These are phyloP conservation scores for Gymnopilus junonius DNA, from an alignment of 768 basidiomycete species.

Conservation along the genomic window DNA sequence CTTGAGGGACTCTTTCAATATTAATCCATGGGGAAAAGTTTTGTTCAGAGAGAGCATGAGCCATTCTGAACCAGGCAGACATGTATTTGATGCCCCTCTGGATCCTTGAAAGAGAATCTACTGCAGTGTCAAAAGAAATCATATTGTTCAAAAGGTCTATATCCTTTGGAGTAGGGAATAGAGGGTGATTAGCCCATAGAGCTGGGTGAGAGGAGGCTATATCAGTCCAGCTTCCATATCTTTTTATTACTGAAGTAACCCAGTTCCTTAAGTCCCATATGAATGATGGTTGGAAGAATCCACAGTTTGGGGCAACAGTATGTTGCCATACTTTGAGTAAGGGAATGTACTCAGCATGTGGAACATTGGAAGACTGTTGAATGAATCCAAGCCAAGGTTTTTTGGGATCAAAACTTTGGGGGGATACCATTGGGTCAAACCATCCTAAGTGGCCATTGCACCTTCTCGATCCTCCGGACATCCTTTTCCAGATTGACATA, in stretches of 20 bases:
- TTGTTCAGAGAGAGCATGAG: background rate
- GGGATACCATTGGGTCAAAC: slow-evolving; percentile 15
- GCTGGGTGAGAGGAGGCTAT: background rate
- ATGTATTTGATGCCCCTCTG: slow-evolving; percentile 2
- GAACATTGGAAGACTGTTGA: background rate
- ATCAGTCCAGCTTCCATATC: background rate
- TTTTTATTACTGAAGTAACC: background rate
- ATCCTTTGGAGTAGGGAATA: background rate
- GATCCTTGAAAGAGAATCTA: background rate
- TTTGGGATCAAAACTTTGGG: slow-evolving; percentile 1
- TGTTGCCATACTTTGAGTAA: background rate
- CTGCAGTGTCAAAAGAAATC: background rate
- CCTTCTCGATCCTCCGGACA: background rate
- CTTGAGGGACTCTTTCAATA: background rate
- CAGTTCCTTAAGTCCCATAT: background rate
- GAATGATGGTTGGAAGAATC: background rate
- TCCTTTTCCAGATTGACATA: background rate
- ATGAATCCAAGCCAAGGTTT: slow-evolving; percentile 6
- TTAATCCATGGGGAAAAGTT: background rate
- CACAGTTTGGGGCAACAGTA: background rate
- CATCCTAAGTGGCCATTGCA: slow-evolving; percentile 19
- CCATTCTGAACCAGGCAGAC: slow-evolving; percentile 1
- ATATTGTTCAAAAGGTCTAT: background rate
- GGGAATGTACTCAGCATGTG: background rate
- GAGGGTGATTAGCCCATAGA: background rate